Conservation (phyloP, 805 yeast genomes). For the Blastobotrys peoriensis region DNA sequence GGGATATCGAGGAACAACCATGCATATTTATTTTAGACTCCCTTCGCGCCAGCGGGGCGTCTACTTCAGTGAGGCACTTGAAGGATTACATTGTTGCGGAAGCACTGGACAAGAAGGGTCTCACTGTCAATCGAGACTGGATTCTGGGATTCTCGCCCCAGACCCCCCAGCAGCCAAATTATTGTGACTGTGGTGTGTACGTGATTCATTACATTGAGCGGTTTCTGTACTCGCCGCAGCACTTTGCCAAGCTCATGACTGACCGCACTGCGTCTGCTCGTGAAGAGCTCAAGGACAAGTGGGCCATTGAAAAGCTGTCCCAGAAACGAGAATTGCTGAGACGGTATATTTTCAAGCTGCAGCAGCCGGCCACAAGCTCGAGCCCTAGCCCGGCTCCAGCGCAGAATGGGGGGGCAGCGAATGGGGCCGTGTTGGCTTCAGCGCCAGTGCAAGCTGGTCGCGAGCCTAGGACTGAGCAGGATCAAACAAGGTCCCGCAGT, state of each 20-base stretch:
- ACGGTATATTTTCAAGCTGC: not conserved
- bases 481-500: too few species aligned
- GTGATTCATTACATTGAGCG: conserved; percentile 50
- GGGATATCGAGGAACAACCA: conserved; percentile 19
- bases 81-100: conserved; percentile 57
- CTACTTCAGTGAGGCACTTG: conserved; percentile 38
- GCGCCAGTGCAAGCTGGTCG: too few species aligned
- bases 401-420: too few species aligned
- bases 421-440: too few species aligned
- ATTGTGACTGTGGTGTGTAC: conserved; percentile 93
- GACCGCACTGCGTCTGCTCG: conserved; percentile 2
- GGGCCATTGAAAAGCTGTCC: not conserved
- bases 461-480: too few species aligned
- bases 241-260: conserved; percentile 17
- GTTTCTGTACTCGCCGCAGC: conserved; percentile 26
- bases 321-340: conserved; percentile 1
- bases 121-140: conserved; percentile 40
- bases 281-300: conserved; percentile 4
- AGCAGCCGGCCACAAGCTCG: too few species aligned
- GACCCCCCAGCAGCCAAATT: conserved; percentile 81
- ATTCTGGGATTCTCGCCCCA: conserved; percentile 45
- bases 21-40: conserved; percentile 71
- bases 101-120: conserved; percentile 56
- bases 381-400: too few species aligned
- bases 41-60: conserved; percentile 32